Evolutionary conservation across 202 grass and related monocot species (phyloP), one percentile per base, ranked within the genome.

Genomic region (Elaeis oleifera): DNA sequence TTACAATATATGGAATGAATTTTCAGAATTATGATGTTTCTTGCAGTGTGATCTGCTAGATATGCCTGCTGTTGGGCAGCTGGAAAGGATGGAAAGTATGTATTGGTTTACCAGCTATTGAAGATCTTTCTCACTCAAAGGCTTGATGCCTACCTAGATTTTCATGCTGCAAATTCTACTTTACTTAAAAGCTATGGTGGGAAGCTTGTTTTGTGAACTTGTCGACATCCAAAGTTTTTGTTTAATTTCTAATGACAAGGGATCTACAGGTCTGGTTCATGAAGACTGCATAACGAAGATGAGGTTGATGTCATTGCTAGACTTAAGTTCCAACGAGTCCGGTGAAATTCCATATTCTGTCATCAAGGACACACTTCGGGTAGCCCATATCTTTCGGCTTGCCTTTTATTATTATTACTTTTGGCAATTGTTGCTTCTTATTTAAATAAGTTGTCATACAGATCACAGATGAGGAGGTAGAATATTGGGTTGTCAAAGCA

Each of bases 401-500:
- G 18, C 52, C 15, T 49, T 58, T 23, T 64, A 15, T 49, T 68
- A 4, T 51, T 52, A 8, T 32, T 68, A 6, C n/a, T 16, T 15
- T 20, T 6, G 44, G 13, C 26, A 13, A 24, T 54, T 73, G 4
- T 44, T 39, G 21, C 4, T 6, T 23, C 20, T 36, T 39, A 4
- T 32, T 44, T 44, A 44, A 44, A 13, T 44, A 44, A 13, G 36
- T 44, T 26, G 8, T 64, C 71, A 29, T 80, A n/a, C 71, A 97
- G 92, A 92, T 97, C 60, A 89, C 70, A 53, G 92, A 91, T 18
- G 84, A 89, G 48, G 88, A 92, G 56, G 92, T 92, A 59, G 92
- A 97, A 36, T 77, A 82, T 71, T 97, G 92, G 92, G 81, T 92
- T 64, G 92, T 97, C 14, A 97, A 92, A 92, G 82, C 94, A 58